Evolutionary conservation across 225 moss, liverwort and hornwort genomes (phyloP), one percentile per base, ranked within the genome.

Genomic region (Climacium dendroides): DNA sequence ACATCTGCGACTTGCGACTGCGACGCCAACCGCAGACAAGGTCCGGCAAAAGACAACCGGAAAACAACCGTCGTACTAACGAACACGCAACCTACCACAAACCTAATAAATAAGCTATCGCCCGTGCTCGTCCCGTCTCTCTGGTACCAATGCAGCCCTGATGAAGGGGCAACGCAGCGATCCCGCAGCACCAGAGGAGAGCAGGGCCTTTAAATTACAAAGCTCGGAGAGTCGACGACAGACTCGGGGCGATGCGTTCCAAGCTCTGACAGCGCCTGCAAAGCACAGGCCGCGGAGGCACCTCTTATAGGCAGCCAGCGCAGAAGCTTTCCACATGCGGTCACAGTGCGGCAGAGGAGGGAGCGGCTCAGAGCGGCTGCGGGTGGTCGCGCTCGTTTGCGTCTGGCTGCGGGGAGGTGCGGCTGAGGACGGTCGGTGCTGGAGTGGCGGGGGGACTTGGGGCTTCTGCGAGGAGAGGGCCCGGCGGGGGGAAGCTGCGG

Each of bases 241-340:
- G 47, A 78, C 65, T 26, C 12, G 63, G 90, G 90, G 86, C 79
- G 86, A 91, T 88, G 86, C 83, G 65, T 91, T 91, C 83, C 73
- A 17, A 86, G 79, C 83, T 45, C 74, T 52, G 55, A 47, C 45
- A 76, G 35, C 6, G 6, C 62, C 52, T 59, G 26, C 29, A 10
- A 13, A 30, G 58, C 13, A 30, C 13, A 66, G 34, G 17, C 43
- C 29, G 55, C n/a, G 61, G 62, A 71, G 86, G 78, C 63, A 34
- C 52, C 41, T 88, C 62, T 73, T 28, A n/a, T 63, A 84, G 72
- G 53, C 26, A 73, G 79, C 72, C 79, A 80, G 53, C 66, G 41
- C 85, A 8, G 32, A 69, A 19, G 75, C 26, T 39, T 39, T 8
- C 57, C 39, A 28, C 78, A 37, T 16, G 59, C 9, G 35, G 47